Percentiles rank a stretch among this genome's conserved stretches.
Evolutionary conservation across 2,329 filamentous ascomycete genomes (phyloP).

Genomic region (Whalleya microplaca): DNA sequence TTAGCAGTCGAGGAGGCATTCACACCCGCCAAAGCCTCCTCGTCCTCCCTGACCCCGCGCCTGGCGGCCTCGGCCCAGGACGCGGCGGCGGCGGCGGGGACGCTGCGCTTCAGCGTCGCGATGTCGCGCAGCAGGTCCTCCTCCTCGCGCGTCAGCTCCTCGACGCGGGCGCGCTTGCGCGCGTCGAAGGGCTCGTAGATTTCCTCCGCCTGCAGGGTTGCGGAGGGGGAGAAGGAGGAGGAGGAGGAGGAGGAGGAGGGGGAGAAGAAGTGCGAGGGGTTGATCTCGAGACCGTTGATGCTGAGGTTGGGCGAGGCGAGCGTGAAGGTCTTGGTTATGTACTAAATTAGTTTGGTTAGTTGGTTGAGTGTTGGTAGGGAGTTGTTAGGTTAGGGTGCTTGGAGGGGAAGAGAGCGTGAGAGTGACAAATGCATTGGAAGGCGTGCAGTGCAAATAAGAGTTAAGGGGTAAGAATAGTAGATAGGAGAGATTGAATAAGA

Average conservation of each 20-base stretch:
- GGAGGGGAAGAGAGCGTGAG: neutral
- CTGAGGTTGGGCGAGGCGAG: conserved; percentile 62
- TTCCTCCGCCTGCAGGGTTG: conserved; percentile 39
- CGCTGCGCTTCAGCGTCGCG: conserved; percentile 59
- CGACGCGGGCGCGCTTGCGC: conserved; percentile 61
- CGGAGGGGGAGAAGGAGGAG: conserved; percentile 1
- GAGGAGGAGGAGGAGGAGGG: conserved; percentile 18
- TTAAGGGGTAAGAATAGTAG: neutral
- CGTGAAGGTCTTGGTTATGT: conserved; percentile 63
- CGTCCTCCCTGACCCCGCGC: conserved; percentile 49
- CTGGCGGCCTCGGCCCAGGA: conserved; percentile 46
- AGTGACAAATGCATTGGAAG: neutral
- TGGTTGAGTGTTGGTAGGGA: neutral
- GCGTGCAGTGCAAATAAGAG: no score
- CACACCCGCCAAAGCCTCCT: conserved; percentile 44
- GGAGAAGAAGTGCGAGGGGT: conserved; percentile 45
- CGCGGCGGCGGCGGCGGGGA: conserved; percentile 51
- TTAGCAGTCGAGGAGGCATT: conserved; percentile 19
- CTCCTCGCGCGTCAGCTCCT: conserved; percentile 63
- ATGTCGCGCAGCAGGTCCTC: conserved; percentile 68
- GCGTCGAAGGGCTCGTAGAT: conserved; percentile 64
- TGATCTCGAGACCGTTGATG: conserved; percentile 63
- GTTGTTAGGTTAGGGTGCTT: neutral
- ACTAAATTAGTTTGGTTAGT: conserved; percentile 44
- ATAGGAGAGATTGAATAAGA: neutral